Conservation (phyloP, 148 eudicot genomes). For the Talinum fruticosum region DNA sequence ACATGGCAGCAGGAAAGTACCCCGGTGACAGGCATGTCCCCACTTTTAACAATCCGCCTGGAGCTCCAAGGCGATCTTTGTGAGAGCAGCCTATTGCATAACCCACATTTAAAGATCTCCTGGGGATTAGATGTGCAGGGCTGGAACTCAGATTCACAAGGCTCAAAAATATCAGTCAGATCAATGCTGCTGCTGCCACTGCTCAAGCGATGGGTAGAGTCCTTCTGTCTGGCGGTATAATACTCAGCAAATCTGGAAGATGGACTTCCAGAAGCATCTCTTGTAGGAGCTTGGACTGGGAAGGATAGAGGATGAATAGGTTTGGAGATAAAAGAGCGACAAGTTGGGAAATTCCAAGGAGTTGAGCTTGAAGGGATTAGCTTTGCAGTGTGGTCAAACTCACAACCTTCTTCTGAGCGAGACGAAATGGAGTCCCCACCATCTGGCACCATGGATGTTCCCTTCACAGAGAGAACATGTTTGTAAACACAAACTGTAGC, state of each 20-base stretch:
- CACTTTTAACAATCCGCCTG: conserved; percentile 37
- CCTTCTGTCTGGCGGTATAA: conserved; percentile 39
- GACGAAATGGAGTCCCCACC: conserved; percentile 68
- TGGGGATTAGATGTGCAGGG: conserved; percentile 31
- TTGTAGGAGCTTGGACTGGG: conserved; percentile 42
- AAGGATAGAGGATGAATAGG: conserved; percentile 79
- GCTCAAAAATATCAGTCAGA: conserved; percentile 52
- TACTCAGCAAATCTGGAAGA: conserved; percentile 29
- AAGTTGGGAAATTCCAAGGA: conserved; percentile 40
- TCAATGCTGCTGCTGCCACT: conserved; percentile 55
- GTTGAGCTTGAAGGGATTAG: conserved; percentile 25
- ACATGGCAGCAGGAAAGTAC: conserved; percentile 83
- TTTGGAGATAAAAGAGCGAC: conserved; percentile 86
- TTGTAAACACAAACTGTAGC: conserved; percentile 13
- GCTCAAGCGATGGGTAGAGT: conserved; percentile 48
- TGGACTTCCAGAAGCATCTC: conserved; percentile 37
- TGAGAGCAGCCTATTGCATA: conserved; percentile 83
- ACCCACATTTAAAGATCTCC: conserved; percentile 51
- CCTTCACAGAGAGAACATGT: conserved; percentile 36
- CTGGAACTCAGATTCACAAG: conserved; percentile 41
- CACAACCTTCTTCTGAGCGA: conserved; percentile 80
- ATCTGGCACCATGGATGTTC: conserved; percentile 53
- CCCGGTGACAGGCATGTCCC: conserved; percentile 86
- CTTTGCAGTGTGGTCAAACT: conserved; percentile 48
- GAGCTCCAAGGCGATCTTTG: conserved; percentile 96